Evolutionary conservation across 345 rosid species (phyloP), one percentile per base, ranked within the genome.

Genomic region (Gossypium australe): DNA sequence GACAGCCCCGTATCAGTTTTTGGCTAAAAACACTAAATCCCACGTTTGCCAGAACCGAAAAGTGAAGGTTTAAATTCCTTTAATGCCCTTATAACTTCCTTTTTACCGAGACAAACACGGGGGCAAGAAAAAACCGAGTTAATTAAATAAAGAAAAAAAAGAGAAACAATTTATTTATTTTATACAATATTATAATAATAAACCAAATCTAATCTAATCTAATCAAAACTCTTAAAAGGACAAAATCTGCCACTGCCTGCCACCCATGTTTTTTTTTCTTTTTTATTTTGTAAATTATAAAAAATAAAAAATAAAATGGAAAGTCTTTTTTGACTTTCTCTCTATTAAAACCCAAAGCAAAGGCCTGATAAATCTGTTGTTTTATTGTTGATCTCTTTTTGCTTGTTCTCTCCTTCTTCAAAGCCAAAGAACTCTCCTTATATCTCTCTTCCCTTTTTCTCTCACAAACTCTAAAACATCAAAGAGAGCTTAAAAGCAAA

Each of bases 291-390:
- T 22, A 13, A 51, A 61, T 72, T 65, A 74, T 55, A 71, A 76
- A 79, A 29, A 71, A 79, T 45, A 68, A 43, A 11, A 9, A 62
- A 45, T 3, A 6, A 49, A 48, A 48, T 8, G 74, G 67, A 59
- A 73, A 70, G 77, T 52, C 73, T 11, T 63, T 78, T 48, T 83
- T 83, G 85, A 83, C 85, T 80, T 80, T 22, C 7, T 59, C 38
- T 24, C 13, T 59, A 70, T 49, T 51, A 76, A 75, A 70, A 80
- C 51, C 81, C 78, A 78, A 81, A 75, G 76, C 81, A 77, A 77
- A 80, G 73, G 76, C 80, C 85, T 16, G 49, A 77, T 44, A 71
- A 75, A 77, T 27, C 38, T 20, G 25, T 66, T 18, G 25, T 24
- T 63, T 63, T 47, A 55, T 64, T 73, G 43, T 76, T 66, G 75